These are phyloP conservation scores for Ophiognomonia clavigignenti-juglandacearum DNA, from an alignment of 2,329 filamentous ascomycete genomes.

Conservation along the genomic window DNA sequence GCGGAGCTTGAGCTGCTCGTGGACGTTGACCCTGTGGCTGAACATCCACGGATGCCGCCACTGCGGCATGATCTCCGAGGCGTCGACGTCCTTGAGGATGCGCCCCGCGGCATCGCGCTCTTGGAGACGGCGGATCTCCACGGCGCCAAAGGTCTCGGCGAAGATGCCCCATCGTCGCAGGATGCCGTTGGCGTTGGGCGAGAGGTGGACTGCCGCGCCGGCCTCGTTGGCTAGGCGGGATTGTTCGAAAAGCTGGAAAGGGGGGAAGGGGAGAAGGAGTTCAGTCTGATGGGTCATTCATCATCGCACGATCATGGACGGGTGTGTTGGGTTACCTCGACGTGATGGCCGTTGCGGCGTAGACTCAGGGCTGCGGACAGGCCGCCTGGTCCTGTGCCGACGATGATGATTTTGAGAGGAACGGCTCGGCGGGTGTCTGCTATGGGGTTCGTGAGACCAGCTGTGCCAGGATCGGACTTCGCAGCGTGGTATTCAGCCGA, in stretches of 20 bases:
- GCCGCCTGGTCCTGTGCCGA: slow-evolving; percentile 46
- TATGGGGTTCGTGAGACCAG: slow-evolving; percentile 7
- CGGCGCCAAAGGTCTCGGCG: slow-evolving; percentile 33
- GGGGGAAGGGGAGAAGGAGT: neutral
- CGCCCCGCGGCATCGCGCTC: slow-evolving; percentile 19
- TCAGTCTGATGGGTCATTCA: too few species aligned
- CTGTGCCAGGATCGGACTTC: slow-evolving; percentile 1
- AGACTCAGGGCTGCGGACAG: slow-evolving; percentile 48
- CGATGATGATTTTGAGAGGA: slow-evolving; percentile 22
- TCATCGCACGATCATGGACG: neutral
- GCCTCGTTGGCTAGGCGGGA: slow-evolving; percentile 50
- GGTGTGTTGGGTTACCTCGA: too few species aligned
- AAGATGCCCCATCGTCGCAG: slow-evolving; percentile 36
- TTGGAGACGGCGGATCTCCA: slow-evolving; percentile 20
- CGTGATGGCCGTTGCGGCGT: slow-evolving; percentile 45
- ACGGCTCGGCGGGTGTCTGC: slow-evolving; percentile 13
- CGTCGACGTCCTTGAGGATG: slow-evolving; percentile 25
- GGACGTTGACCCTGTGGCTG: slow-evolving; percentile 48
- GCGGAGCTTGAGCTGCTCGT: slow-evolving; percentile 43
- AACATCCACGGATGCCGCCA: slow-evolving; percentile 50
- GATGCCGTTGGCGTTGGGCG: slow-evolving; percentile 56
- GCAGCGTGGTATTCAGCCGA: neutral
- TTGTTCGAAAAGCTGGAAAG: slow-evolving; percentile 46
- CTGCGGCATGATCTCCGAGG: slow-evolving; percentile 32
- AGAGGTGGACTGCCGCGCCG: slow-evolving; percentile 59